These are phyloP conservation scores for Saksenaea vasiformis DNA, from an alignment of 371 early-diverging fungal species.

Conservation along the genomic window DNA sequence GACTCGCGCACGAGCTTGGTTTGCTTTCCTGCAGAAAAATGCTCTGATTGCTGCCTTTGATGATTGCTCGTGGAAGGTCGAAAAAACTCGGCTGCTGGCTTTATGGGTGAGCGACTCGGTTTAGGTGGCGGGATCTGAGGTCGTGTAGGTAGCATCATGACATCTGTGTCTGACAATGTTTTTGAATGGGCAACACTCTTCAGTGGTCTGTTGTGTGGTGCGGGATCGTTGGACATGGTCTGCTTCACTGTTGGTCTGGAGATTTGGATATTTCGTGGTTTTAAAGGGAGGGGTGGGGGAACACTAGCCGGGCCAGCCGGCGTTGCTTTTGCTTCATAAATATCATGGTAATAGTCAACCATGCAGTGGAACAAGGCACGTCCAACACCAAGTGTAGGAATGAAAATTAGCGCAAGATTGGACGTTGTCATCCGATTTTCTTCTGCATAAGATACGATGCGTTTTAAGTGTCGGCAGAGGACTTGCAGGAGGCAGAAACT, in stretches of 20 bases:
- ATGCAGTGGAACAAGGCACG: constrained; percentile 67
- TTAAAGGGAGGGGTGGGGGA: constrained; percentile 38
- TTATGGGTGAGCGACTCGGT: constrained; percentile 28
- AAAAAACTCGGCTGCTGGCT: constrained; percentile 9
- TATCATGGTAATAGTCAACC: constrained; percentile 33
- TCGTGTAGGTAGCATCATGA: constrained; percentile 3
- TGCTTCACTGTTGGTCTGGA: not conserved
- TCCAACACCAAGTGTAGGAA: constrained; percentile 76
- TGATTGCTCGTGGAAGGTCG: constrained; percentile 3
- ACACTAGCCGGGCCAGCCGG: constrained; percentile 16
- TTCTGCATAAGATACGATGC: constrained; percentile 60
- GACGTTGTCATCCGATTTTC: constrained; percentile 78
- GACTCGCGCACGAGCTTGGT: not conserved
- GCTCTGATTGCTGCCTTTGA: constrained; percentile 6
- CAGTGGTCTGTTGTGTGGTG: not conserved
- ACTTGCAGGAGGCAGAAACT: constrained; percentile 59
- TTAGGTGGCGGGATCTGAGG: constrained; percentile 32
- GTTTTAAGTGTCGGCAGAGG: constrained; percentile 68
- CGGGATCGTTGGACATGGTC: not conserved
- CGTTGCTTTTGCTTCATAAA: constrained; percentile 1
- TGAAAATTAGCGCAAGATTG: constrained; percentile 82
- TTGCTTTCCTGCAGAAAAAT: constrained; percentile 2
- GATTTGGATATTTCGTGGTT: constrained; percentile 27
- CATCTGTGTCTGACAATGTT: constrained; percentile 32
- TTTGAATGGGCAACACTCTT: constrained; percentile 17